These are phyloP conservation scores for Steccherinum ochraceum DNA, from an alignment of 768 basidiomycete genomes.

Conservation along the genomic window DNA sequence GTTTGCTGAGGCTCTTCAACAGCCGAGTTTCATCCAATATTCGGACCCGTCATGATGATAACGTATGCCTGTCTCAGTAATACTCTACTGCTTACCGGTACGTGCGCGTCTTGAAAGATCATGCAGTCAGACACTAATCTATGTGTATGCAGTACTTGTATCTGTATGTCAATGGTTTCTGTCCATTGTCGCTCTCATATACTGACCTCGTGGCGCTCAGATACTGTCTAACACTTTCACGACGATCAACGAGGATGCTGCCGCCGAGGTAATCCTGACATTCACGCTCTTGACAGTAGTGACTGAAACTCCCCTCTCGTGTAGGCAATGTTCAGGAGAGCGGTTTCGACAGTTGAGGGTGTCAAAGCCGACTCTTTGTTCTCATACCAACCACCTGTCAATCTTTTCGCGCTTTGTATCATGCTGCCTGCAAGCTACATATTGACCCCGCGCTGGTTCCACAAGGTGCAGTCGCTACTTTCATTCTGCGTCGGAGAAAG, in stretches of 20 bases:
- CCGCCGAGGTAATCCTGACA: conserved; percentile 60
- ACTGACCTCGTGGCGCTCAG: conserved; percentile 30
- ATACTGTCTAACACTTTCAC: conserved; percentile 96
- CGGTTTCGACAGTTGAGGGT: conserved; percentile 91
- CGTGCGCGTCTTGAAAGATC: conserved; percentile 16
- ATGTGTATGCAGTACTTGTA: conserved; percentile 52
- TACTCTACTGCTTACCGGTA: conserved; percentile 84
- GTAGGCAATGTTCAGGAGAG: conserved; percentile 91
- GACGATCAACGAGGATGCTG: conserved; percentile 87
- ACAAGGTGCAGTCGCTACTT: conserved; percentile 54
- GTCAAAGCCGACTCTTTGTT: conserved; percentile 90
- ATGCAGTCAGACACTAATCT: not conserved
- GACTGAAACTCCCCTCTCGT: no score
- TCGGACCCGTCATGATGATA: conserved; percentile 89
- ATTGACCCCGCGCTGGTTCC: conserved; percentile 94
- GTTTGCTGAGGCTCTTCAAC: not conserved
- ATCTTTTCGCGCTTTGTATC: conserved; percentile 77
- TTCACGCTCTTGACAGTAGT: not conserved
- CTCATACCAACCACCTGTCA: conserved; percentile 92
- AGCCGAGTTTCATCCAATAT: conserved; percentile 77
- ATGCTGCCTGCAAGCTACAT: conserved; percentile 86
- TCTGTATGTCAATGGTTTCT: conserved; percentile 43
- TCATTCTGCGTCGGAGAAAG: conserved; percentile 10
- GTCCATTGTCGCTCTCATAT: conserved; percentile 19
- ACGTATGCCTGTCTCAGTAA: conserved; percentile 90